Base-by-base conservation (phyloP, 345 rosid species). In the Laguncularia racemosa region DNA sequence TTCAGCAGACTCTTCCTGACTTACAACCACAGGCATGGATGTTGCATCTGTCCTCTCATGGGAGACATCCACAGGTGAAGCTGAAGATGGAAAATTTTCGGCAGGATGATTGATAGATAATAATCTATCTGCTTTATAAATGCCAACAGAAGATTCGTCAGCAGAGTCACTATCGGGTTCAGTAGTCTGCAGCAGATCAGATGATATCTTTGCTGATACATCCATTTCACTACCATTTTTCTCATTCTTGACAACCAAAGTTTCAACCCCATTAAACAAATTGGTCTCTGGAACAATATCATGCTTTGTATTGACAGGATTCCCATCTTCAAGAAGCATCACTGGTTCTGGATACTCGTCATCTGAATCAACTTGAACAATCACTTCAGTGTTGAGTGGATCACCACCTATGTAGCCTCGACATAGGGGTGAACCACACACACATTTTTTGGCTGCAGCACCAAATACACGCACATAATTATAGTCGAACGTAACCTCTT, bases 371-470 rank as follows among this genome's bases (percentile, higher is more conserved):
- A 88, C 91, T 73, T 89, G 90, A 76, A 84, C 84, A 67, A 85
- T 71, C 63, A 82, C 78, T 72, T 89, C 99, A 59, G 82, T 70
- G 61, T 74, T 79, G 46, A 76, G 75, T 45, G 85, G 91, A 84
- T 93, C 99, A 62, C 99, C 96, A 48, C 99, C 99, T 58, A 93
- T 89, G 70, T 93, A 89, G 51, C 99, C 99, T 62, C 83, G 83
- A 73, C 99, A 93, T 20, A 80, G 92, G 51, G 83, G 63, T 57
- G 99, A 82, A 40, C 88, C 87, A 71, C 99, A 93, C 59, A 85
- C 80, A 62, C 99, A 93, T 80, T 76, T 87, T 81, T 87, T 93
- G 45, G 96, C 99, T 67, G 99, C 99, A 66, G 99, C 99, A 58
- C 99, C 99, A 75, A 85, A 78, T 49, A 89, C 97, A 72, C 99